Conservation (phyloP, 176 grass and related monocot genomes). For the Rhynchospora pubera region DNA sequence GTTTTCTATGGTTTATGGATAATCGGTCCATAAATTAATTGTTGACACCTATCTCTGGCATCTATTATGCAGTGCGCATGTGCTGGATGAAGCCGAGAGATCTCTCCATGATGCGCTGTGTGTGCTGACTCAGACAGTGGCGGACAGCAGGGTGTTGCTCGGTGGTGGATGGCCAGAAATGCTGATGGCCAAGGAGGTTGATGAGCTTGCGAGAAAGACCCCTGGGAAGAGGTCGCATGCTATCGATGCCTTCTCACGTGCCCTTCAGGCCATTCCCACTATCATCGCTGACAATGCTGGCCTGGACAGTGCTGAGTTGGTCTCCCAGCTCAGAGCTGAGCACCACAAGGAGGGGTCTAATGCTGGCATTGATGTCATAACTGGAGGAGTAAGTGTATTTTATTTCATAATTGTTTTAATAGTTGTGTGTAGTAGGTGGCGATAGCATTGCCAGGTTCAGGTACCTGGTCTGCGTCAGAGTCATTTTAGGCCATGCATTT, state of each 20-base stretch:
- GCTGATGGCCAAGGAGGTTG: conserved; percentile 84
- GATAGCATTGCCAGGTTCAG: neutral
- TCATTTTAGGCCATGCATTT: neutral
- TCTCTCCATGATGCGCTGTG: conserved; percentile 89
- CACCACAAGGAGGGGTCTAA: conserved; percentile 69
- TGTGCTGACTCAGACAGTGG: conserved; percentile 86
- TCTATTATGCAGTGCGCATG: conserved; percentile 54
- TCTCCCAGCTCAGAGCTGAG: conserved; percentile 94
- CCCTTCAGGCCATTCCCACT: conserved; percentile 80
- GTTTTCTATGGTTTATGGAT: neutral
- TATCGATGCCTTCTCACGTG: conserved; percentile 72
- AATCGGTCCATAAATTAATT: neutral
- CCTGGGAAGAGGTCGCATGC: conserved; percentile 92
- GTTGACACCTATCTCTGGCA: neutral
- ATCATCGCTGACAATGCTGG: conserved; percentile 91
- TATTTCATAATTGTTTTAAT: neutral
- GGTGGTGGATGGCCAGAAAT: conserved; percentile 98
- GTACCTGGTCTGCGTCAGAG: neutral
- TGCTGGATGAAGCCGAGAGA: conserved; percentile 90
- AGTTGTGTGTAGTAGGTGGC: neutral
- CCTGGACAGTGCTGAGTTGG: conserved; percentile 73
- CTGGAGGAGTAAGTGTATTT: conserved; percentile 53
- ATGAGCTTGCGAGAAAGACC: conserved; percentile 75
- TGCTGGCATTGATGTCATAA: conserved; percentile 75
- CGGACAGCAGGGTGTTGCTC: conserved; percentile 72